A percentile compares a stretch with the other conserved stretches of the same genome.
phyloP scores from a whole-genome alignment of 73 alveolate species.

The Paramecium octaurelia region DNA sequence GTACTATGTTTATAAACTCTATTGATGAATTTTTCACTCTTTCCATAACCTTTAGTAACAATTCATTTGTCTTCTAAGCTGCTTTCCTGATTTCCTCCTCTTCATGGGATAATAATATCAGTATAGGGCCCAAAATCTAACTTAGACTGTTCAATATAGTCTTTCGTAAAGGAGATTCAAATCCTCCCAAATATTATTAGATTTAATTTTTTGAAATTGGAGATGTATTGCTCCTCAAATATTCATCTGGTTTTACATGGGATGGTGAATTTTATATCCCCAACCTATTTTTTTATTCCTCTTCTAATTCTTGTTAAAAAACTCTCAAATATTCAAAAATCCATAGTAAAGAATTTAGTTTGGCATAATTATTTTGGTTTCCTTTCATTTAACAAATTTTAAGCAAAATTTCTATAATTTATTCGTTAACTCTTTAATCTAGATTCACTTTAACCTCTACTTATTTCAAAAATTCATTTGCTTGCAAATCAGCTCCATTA shows the following conservation, averaged over 20 bases:
- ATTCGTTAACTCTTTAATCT: constrained; percentile 9
- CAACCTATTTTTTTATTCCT: background rate
- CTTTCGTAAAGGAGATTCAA: background rate
- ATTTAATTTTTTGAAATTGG: background rate
- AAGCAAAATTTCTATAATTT: constrained; percentile 10
- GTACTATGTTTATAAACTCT: constrained; percentile 52
- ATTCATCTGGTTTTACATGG: background rate
- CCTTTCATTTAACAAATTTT: constrained; percentile 31
- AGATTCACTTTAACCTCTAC: background rate
- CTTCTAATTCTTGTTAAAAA: constrained; percentile 10
- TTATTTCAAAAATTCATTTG: background rate
- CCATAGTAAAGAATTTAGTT: constrained; percentile 8
- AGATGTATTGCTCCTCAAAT: background rate
- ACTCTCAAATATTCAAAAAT: constrained; percentile 48
- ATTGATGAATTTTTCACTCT: constrained; percentile 43
- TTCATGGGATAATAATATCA: background rate
- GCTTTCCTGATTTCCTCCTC: constrained; percentile 60
- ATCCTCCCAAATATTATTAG: background rate
- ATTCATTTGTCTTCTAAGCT: constrained; percentile 51
- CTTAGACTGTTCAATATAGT: constrained; percentile 16
- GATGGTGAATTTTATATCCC: background rate
- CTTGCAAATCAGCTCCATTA: background rate
- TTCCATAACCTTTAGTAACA: constrained; percentile 41
- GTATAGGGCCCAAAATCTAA: background rate
- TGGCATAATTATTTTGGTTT: constrained; percentile 31